Evolutionary conservation across 148 eudicot species (phyloP), one percentile per base, ranked within the genome.

Genomic region (Oxyria digyna): DNA sequence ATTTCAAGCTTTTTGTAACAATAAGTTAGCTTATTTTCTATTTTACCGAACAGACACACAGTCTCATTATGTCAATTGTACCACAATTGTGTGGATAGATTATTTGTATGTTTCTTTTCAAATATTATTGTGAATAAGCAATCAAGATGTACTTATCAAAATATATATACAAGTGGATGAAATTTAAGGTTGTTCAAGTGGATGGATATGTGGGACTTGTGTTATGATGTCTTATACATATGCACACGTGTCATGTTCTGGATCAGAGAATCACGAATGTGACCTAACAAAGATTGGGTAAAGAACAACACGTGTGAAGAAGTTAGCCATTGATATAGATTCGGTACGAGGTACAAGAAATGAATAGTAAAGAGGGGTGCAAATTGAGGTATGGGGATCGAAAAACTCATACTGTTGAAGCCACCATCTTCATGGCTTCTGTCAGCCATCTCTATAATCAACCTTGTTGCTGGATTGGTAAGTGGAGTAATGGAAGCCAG

Each of bases 381-480:
- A 8, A 57, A 57, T 35, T 35, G 6, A 35, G 35, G 13, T 55
- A 55, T 57, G 63, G 63, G 63, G 35, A 57, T 57, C 13, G 29
- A 50, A 12, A 20, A 23, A 23, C 27, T 50, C 27, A 27, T 65
- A 10, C 35, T 83, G 1, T 78, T 70, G 52, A 74, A 77, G 27
- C 78, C 74, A 26, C 79, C 79, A 0, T 59, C 76, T 4, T 83
- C 86, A 42, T 15, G 67, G 0, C 73, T 75, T 8, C 70, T 78
- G 0, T 70, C 69, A 10, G 18, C 42, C 0, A 71, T 75, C 74
- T 49, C 78, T 9, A 43, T 71, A 20, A 18, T 75, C 11, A 71
- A 70, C 48, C 59, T 80, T 12, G 74, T 67, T 0, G 42, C 35
- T 4, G 65, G 71, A 6, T 74, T 73, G 1, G 40, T 59, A 31